A percentile compares a stretch with the other conserved stretches of the same genome.
These are phyloP conservation scores for Leccinum disarticulatum DNA, from an alignment of 768 basidiomycete species.

Conservation along the genomic window DNA sequence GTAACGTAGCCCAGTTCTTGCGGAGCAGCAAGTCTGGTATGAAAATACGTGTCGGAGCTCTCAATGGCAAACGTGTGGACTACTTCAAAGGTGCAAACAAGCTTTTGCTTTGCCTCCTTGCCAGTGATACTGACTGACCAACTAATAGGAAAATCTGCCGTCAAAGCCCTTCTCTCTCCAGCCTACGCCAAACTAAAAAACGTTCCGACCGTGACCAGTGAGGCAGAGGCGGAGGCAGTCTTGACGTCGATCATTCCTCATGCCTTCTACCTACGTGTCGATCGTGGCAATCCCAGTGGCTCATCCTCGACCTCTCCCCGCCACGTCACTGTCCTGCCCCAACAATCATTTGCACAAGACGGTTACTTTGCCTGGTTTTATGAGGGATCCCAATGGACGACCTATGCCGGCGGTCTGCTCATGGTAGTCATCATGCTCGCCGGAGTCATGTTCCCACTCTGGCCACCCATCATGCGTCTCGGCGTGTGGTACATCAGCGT, in stretches of 20 bases:
- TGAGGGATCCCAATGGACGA: conserved; percentile 91
- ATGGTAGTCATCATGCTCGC: conserved; percentile 95
- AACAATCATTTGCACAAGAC: conserved; percentile 74
- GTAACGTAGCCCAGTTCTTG: conserved; percentile 83
- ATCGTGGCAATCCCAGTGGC: conserved; percentile 56
- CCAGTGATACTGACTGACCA: not conserved
- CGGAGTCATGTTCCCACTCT: conserved; percentile 98
- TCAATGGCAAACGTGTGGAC: conserved; percentile 93
- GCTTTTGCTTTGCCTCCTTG: not conserved
- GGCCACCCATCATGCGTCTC: conserved; percentile 89
- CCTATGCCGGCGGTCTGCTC: conserved; percentile 82
- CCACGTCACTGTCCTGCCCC: conserved; percentile 67
- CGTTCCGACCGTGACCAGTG: conserved; percentile 68
- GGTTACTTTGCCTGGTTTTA: conserved; percentile 98
- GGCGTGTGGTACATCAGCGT: conserved; percentile 97
- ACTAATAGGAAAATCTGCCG: conserved; percentile 79
- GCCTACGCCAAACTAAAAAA: conserved; percentile 89
- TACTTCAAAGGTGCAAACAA: conserved; percentile 90
- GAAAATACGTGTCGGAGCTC: conserved; percentile 84
- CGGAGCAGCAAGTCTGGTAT: conserved; percentile 84
- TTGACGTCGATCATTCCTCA: conserved; percentile 72
- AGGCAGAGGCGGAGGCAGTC: conserved; percentile 69
- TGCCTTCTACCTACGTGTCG: conserved; percentile 92
- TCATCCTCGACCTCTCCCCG: conserved; percentile 70
- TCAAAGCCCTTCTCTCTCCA: conserved; percentile 89